Base-by-base conservation (phyloP, 352 stramenopile genomes). In the Thalassiosira allenii region DNA sequence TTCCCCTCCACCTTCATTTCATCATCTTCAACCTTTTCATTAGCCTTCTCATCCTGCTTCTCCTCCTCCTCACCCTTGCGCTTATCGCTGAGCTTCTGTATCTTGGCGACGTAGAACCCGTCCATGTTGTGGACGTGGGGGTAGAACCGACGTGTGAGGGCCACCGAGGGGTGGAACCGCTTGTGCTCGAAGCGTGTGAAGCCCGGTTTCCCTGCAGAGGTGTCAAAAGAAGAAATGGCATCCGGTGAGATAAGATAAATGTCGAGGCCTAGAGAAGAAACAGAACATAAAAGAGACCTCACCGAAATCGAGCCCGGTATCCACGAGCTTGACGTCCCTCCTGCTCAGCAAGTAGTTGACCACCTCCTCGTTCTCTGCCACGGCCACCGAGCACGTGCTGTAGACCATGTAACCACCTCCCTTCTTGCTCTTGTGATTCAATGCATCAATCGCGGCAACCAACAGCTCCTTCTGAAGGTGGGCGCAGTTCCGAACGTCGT, bases 51-150 rank as follows among this genome's bases (percentile, higher is more conserved):
- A 44, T 84, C 71, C 22, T 90, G 58, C 53, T 92, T 78, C 4
- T 86, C 92, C 70, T 96, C 96, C 54, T 81, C 83, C 51, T 84
- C 83, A 92, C 90, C 78, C 87, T 94, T 76, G 29, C 76, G 73
- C 33, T 83, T 88, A 72, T 99, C 98, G 51, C 96, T 97, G 49
- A 98, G 96, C 90, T 99, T 99, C 83, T 99, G 97, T 58, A 99
- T 97, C 91, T 99, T 99, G 40, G 96, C 97, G 32, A 99, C 97
- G 89, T 98, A 99, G 89, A 99, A 99, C 40, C 98, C 98, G 89
- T 99, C 98, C 97, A 99, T 99, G 91, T 99, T 99, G 93, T 99
- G 98, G 41, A 96, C 97, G 84, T 99, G 98, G 43, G 98, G 98
- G 91, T 99, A 99, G 84, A 99, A 99, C 61, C 98, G 93, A 33